Base-by-base conservation (phyloP, 129 eudicot genomes). In the Lactuca saligna region DNA sequence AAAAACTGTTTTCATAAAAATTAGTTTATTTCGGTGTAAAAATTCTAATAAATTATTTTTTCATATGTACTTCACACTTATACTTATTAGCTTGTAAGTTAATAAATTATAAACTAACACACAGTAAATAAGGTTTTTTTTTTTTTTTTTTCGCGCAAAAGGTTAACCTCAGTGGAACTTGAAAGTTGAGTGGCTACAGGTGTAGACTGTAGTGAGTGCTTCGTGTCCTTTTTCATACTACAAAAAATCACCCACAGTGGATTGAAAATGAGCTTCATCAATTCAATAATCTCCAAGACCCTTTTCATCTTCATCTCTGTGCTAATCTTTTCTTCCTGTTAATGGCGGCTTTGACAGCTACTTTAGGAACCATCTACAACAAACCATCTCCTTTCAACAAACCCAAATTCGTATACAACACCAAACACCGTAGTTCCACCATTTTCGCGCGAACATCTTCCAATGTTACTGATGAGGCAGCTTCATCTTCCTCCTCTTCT, bases 401-500 rank as follows among this genome's bases (percentile, higher is more conserved):
- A 17, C 78, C 61, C 4, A 78, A 72, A 72, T 53, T 61, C 25
- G 12, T 35, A 58, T 57, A 48, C 56, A 34, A 58, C 11, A 50
- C 69, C 58, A 65, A 61, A n/a, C 51, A 49, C 57, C 64, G 71
- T 8, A 58, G n/a, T 37, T 44, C 81, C 11, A 44, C 66, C 25
- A 39, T 70, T 73, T 79, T 74, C 49, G 80, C 85, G 57, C 80
- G 73, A 68, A 72, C 71, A 4, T 41, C 57, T 60, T 70, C 85
- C 55, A 78, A 51, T 59, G 51, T 75, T 15, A 53, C 69, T 10
- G 9, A 76, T 42, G 69, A 75, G 9, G 65, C 68, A 0, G 25
- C 74, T 69, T 63, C 78, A 7, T 14, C 76, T 6, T 71, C 68
- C 17, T 54, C 70, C 33, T 66, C 69, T 17, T 60, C 85, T 17